Evolutionary conservation across 768 basidiomycete genomes (phyloP), one percentile per base, ranked within the genome.

Genomic region (Boletus vinaceobasis): DNA sequence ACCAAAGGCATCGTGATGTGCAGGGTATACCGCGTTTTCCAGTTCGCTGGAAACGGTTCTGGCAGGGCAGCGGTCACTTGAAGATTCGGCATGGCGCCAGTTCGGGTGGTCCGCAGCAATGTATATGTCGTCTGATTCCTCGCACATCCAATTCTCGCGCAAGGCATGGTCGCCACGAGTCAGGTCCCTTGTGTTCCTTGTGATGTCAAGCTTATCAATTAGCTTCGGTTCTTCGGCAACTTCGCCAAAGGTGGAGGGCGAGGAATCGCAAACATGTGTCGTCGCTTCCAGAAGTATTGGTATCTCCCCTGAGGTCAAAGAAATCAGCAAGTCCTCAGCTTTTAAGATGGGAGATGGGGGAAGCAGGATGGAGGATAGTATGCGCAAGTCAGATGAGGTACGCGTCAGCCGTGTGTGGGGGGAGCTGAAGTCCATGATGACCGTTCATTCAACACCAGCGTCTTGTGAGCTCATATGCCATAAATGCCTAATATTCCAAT

Each of bases 321-420:
- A 67, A 52, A 69, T 64, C 27, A 67, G 55, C 44, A 79, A 56
- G 26, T 69, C 64, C 43, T 69, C 68, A n/a, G 78, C 68, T 23
- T 61, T 74, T 52, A 80, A 60, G 45, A 78, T 68, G 11, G 81
- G 80, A 13, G 80, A 82, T 13, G 78, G 76, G 27, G 76, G 79
- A 14, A 64, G 56, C 35, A 80, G 58, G 23, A 17, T 35, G 47
- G 71, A 63, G 17, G 69, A 70, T 38, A 79, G 64, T 33, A 71
- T 67, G 45, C 74, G 62, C 50, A 80, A 67, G 21, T 69, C 73
- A 31, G 77, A 76, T 4, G 74, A 73, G n/a, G 77, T 76, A 11
- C 73, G 71, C 15, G 67, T 75, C 45, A 75, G 55, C 11, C 66
- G 62, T 54, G 59, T 56, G 52, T 59, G 73, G 26, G 49, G 36